These are phyloP conservation scores for Gossypium raimondii DNA, from an alignment of 345 rosid genomes.

Conservation along the genomic window DNA sequence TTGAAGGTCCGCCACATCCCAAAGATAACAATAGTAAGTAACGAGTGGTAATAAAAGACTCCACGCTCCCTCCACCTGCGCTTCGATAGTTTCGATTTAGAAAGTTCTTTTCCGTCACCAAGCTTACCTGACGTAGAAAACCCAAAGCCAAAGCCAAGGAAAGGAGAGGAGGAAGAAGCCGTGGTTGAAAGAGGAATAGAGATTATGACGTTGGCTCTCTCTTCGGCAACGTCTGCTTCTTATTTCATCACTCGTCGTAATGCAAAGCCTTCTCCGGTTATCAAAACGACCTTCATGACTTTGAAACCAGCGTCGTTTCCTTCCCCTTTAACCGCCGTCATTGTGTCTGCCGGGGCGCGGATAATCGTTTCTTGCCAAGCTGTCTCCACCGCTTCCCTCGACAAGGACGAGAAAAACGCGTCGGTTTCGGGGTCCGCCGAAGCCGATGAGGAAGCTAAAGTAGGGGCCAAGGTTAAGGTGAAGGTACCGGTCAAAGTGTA, in stretches of 20 bases:
- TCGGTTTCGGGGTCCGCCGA: slow-evolving; percentile 10
- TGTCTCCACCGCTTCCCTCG: slow-evolving; percentile 21
- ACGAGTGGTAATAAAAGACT: not conserved
- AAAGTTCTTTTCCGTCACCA: too few species aligned
- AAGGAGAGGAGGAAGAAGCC: too few species aligned
- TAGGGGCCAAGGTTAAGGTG: slow-evolving; percentile 71
- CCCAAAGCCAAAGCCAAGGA: too few species aligned
- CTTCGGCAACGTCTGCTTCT: slow-evolving; percentile 19
- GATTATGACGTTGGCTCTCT: too few species aligned
- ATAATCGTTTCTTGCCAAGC: slow-evolving; percentile 30
- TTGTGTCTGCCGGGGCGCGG: not conserved
- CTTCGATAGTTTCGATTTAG: not conserved
- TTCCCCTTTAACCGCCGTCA: slow-evolving; percentile 2
- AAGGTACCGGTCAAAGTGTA: slow-evolving; percentile 77
- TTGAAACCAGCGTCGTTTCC: slow-evolving; percentile 19
- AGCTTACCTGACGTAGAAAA: not conserved
- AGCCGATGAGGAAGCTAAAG: slow-evolving; percentile 30
- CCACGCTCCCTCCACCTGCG: not conserved
- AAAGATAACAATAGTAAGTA: not conserved
- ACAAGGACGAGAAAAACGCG: slow-evolving; percentile 5
- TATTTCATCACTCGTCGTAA: not conserved
- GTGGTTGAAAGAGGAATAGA: too few species aligned
- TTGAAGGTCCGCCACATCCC: not conserved
- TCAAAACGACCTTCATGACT: not conserved
- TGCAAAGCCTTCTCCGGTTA: not conserved